Percentiles rank a stretch among this genome's conserved stretches.
These are phyloP conservation scores for Cordyceps javanica DNA, from an alignment of 2,329 filamentous ascomycete species.

Conservation along the genomic window DNA sequence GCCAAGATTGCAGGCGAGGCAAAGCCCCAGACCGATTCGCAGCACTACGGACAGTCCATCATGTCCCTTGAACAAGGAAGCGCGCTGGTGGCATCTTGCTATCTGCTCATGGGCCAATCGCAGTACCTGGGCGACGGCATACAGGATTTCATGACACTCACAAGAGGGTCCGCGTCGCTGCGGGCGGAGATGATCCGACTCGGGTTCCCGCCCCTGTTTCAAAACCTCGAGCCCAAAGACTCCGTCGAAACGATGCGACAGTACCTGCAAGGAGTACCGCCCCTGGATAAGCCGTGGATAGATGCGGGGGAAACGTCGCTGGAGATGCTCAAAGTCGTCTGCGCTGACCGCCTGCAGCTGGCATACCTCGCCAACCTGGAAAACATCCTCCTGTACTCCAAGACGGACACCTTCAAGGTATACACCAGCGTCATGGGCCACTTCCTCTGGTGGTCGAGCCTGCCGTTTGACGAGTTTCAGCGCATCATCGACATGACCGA, in stretches of 20 bases:
- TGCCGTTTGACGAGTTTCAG: background rate
- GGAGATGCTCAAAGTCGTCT: background rate
- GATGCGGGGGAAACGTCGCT: background rate
- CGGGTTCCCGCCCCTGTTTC: background rate
- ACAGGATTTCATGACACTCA: conserved; percentile 4
- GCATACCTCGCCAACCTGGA: background rate
- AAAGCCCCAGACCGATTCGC: conserved; percentile 1
- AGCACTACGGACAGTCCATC: conserved; percentile 6
- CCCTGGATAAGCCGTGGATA: background rate
- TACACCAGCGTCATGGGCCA: conserved; percentile 2
- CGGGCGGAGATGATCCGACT: conserved; percentile 3
- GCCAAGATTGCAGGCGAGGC: conserved; percentile 2
- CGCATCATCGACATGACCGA: background rate
- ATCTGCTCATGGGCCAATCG: conserved; percentile 4
- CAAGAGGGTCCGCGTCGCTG: background rate
- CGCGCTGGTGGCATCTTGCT: conserved; percentile 1
- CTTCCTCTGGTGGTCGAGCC: background rate
- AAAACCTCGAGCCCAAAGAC: conserved; percentile 2
- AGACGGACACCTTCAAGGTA: background rate
- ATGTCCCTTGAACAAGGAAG: conserved; percentile 1
- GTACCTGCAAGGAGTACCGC: background rate
- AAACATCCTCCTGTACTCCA: background rate
- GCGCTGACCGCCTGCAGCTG: background rate
- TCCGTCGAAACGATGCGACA: conserved; percentile 3
- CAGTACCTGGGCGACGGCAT: conserved; percentile 4